Evolutionary conservation across 2,329 filamentous ascomycete species (phyloP).

Genomic region (Aspergillus amoenus): DNA sequence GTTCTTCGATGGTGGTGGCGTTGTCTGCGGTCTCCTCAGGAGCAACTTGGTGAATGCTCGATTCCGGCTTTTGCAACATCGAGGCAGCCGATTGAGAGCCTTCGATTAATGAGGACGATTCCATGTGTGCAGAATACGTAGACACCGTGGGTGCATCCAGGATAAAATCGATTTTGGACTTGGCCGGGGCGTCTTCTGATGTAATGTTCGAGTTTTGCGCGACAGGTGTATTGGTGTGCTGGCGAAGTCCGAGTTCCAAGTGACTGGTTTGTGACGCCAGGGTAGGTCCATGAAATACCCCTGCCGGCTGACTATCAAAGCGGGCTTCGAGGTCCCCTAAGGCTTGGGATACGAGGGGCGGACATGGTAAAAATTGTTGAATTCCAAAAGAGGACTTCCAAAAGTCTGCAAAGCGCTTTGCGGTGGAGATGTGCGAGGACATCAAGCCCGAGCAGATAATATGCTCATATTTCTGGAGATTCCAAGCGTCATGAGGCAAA

Average conservation of each 20-base stretch:
- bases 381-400: constrained; percentile 73
- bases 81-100: constrained; percentile 16
- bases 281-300: constrained; percentile 26
- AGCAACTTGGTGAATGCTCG: constrained; percentile 37
- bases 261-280: background rate
- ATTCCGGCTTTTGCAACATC: constrained; percentile 30
- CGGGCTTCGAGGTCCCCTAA: constrained; percentile 61
- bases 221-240: background rate
- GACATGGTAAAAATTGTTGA: constrained; percentile 62
- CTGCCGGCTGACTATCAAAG: constrained; percentile 47
- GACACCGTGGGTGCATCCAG: constrained; percentile 15
- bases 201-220: background rate
- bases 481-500: constrained; percentile 24
- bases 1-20: constrained; percentile 68
- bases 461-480: constrained; percentile 53
- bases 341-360: constrained; percentile 60
- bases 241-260: background rate
- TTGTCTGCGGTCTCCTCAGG: constrained; percentile 61
- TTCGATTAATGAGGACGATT: constrained; percentile 31
- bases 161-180: constrained; percentile 18
- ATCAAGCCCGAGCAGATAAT: constrained; percentile 55
- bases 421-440: constrained; percentile 52
- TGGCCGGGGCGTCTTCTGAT: constrained; percentile 9
- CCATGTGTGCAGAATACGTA: constrained; percentile 16
- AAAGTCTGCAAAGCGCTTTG: constrained; percentile 53